Evolutionary conservation across 164 flowering plant genomes (phyloP).

Genomic region (Sextonia rubra): DNA sequence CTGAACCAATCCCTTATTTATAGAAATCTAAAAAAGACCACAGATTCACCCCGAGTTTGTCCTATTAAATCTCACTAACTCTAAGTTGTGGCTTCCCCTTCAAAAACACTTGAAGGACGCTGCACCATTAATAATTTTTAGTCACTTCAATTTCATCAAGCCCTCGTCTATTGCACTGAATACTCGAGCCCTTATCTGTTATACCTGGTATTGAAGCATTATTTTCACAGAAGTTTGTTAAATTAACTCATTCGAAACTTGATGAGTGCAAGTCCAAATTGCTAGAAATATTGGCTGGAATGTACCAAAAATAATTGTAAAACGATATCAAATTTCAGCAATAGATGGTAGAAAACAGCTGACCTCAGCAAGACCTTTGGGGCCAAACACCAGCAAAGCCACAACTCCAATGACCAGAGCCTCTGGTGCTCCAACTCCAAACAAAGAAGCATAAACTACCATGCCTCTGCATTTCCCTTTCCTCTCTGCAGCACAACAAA

Average conservation of each 20-base stretch:
- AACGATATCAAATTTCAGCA: not conserved
- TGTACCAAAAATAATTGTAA: not conserved
- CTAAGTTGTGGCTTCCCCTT: not conserved
- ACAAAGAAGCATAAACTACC: slow-evolving; percentile 74
- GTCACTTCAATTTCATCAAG: not conserved
- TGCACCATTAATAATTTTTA: no score
- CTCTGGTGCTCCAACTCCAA: slow-evolving; percentile 99
- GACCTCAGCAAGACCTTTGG: slow-evolving; percentile 99
- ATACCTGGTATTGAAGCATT: not conserved
- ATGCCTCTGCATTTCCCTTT: slow-evolving; percentile 42
- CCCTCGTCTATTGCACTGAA: not conserved
- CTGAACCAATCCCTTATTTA: no score
- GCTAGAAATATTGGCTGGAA: not conserved
- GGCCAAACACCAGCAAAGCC: slow-evolving; percentile 97
- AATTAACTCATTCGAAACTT: not conserved
- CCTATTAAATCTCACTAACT: no score
- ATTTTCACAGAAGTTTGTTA: not conserved
- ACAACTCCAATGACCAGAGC: slow-evolving; percentile 97
- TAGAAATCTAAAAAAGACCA: no score
- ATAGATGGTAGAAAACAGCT: slow-evolving; percentile 11
- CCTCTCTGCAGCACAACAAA: slow-evolving; percentile 36
- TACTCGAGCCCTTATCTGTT: no score
- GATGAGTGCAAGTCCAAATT: not conserved
- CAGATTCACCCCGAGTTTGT: no score
- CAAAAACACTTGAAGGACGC: no score